Evolutionary conservation across 768 basidiomycete species (phyloP).

Genomic region (Lepiota venenata): DNA sequence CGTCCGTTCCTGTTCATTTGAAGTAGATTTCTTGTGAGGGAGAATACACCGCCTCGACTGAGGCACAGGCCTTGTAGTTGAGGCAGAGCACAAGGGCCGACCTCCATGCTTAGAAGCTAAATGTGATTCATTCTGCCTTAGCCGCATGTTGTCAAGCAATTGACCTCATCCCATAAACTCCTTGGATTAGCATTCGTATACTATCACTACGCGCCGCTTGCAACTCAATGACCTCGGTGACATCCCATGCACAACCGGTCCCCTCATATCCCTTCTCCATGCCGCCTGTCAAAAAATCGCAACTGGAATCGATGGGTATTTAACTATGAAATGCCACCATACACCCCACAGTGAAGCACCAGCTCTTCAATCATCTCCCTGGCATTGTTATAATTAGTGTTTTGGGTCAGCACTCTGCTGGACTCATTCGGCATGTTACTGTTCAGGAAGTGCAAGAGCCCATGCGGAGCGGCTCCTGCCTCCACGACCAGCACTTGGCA

Average conservation of each 20-base stretch:
- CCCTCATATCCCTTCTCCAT: background rate
- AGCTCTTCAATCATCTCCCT: too few relatives aligned
- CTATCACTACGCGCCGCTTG: conserved; percentile 11
- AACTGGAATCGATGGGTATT: background rate
- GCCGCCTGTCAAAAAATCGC: background rate
- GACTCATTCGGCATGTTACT: too few relatives aligned
- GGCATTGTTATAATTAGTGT: too few relatives aligned
- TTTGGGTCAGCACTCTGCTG: too few relatives aligned
- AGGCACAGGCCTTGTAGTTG: background rate
- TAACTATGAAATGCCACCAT: background rate
- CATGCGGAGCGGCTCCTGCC: too few relatives aligned
- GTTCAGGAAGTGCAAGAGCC: too few relatives aligned
- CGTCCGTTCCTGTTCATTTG: conserved; percentile 9
- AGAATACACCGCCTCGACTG: background rate
- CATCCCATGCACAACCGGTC: background rate
- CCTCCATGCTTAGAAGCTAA: background rate
- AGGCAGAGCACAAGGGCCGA: too few relatives aligned
- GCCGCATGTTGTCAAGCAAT: background rate
- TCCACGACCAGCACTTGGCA: background rate
- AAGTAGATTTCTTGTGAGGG: conserved; percentile 2
- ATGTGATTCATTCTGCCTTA: background rate
- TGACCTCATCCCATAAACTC: conserved; percentile 6
- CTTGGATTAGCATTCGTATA: conserved; percentile 15
- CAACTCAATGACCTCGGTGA: conserved; percentile 14
- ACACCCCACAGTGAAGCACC: background rate